phyloP scores from a whole-genome alignment of 2,329 filamentous ascomycete genomes.

The Aspergillus ibericus region DNA sequence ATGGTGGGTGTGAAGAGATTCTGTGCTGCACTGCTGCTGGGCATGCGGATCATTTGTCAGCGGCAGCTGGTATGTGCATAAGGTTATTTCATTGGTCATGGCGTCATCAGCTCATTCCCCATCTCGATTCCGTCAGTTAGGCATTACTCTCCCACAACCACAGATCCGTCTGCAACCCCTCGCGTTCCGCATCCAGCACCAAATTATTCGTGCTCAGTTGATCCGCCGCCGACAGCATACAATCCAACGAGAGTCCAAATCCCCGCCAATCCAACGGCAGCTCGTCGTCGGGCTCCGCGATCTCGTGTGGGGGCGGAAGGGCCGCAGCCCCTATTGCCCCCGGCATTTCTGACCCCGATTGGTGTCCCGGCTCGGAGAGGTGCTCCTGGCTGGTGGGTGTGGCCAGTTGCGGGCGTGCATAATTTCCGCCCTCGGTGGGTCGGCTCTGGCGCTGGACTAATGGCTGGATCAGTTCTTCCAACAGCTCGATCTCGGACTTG shows the following conservation, averaged over 20 bases:
- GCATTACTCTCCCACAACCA: constrained; percentile 20
- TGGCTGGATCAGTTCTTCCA: constrained; percentile 21
- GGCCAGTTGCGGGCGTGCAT: background rate
- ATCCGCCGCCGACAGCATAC: constrained; percentile 23
- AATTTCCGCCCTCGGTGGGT: background rate
- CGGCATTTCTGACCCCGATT: background rate
- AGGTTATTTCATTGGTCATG: background rate
- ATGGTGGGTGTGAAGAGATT: too few species aligned
- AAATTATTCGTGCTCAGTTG: constrained; percentile 20
- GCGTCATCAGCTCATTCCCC: background rate
- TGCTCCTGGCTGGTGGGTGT: background rate
- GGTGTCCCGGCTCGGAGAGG: background rate
- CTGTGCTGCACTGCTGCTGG: too few species aligned
- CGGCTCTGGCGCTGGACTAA: background rate
- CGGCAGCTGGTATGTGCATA: background rate
- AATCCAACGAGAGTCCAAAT: constrained; percentile 22
- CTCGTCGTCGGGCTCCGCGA: constrained; percentile 11
- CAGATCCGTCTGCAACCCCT: constrained; percentile 16
- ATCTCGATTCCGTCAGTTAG: background rate
- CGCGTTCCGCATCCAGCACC: constrained; percentile 17
- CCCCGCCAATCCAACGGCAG: constrained; percentile 21
- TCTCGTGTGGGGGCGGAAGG: background rate
- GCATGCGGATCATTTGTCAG: too few species aligned
- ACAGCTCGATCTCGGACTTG: constrained; percentile 23
- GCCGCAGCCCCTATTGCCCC: background rate